Base-by-base conservation (phyloP, 2,329 filamentous ascomycete species). In the Fusarium piperis region DNA sequence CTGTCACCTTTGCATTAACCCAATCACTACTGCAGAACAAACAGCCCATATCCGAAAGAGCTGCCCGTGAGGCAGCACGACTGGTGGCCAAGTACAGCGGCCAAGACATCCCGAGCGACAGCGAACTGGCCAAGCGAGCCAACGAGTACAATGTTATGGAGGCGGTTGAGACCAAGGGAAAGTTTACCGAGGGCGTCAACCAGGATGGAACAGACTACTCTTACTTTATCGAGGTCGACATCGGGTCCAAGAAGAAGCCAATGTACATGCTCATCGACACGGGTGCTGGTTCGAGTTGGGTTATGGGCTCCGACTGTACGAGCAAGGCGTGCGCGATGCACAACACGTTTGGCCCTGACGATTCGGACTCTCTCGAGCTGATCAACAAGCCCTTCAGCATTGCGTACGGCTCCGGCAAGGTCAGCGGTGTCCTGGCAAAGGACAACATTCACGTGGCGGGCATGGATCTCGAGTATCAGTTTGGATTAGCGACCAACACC, bases 201-300 rank as follows among this genome's bases (percentile, higher is more conserved):
- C 90, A 92, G 76, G 90, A 92, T 76, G 90, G 90, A 16, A 88
- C 87, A 16, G 90, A 92, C 76, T 90, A 87, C 72, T 90, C 89
- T 2, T 92, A 92, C 79, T 92, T 92, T 73, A 80, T 89, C 46
- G 80, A 89, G 76, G 87, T 87, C 16, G 74, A 82, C 35, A 77
- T 92, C 16, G 90, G 90, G 15, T 89, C 89, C 4, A 80, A 83
- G 15, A 80, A 81, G 44, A 88, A 87, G 70, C 78, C 84, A 2
- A 73, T 92, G 72, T 88, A 88, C 73, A 88, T 92, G 86, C 84
- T 92, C 28, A 81, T 92, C 64, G 90, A 92, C 77, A 91, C 90
- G 9, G 90, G 90, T 28, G 89, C 90, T 39, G 88, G 88, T 23
- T 94, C 93, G 64, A 94, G 91, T 13, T 97, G 94, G 94, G 89